Evolutionary conservation across 305 asterid species (phyloP), one percentile per base, ranked within the genome.

Genomic region (Fraxinus paxiana): DNA sequence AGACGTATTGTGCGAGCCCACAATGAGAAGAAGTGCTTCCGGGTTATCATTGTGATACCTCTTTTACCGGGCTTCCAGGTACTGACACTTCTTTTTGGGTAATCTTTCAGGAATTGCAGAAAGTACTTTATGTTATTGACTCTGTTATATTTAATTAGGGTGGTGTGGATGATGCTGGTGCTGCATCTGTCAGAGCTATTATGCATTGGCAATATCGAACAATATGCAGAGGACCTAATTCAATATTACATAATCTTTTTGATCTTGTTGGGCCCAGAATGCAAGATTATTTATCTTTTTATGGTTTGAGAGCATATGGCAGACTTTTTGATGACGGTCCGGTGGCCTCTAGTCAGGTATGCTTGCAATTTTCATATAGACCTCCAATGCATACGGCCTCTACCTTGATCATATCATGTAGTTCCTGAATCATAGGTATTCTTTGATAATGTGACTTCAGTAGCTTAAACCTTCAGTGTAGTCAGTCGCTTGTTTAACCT

Each of bases 51-150:
- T 83, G 97, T 95, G 88, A 92, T 95, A 87, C 99, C 99, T 48
- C 97, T 95, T 80, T 92, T 95, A 71, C 99, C 98, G 9, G 99
- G 99, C 76, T 95, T 95, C 81, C 99, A 95, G 98, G 98, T 93
- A 80, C 78, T 38, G 13, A 69, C 13, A 84, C 81, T 75, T 84
- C 75, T 80, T 51, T 71, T 63, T 67, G 12, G 72, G 51, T 65
- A 75, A 38, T 72, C 61, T 85, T 81, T 31, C 20, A 5, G 78
- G 31, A 71, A 7, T 80, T 74, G 34, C 56, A 51, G 77, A 54
- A 70, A 20, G 13, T 80, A 77, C 41, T 34, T n/a, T 24, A n/a
- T 38, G 22, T 37, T 63, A 80, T 85, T 82, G 17, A 77, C 76
- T 61, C 15, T 81, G 43, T 81, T 83, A 59, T 17, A 77, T 69